Conservation (phyloP, 371 early-diverging fungal species). For the Apophysomyces variabilis region DNA sequence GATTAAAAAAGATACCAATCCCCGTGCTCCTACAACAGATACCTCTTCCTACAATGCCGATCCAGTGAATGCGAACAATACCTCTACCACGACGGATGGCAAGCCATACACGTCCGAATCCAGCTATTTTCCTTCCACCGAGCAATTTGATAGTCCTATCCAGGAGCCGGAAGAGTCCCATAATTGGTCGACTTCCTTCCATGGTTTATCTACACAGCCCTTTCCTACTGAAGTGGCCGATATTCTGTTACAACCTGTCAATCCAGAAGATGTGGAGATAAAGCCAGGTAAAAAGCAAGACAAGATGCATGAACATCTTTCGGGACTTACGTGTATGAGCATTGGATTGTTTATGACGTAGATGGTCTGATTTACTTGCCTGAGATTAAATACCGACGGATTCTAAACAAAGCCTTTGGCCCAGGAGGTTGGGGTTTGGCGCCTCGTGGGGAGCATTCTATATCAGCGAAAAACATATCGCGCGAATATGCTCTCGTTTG, state of each 20-base stretch:
- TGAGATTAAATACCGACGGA: conserved; percentile 96
- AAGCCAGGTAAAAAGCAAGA: conserved; percentile 81
- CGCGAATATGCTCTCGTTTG: conserved; percentile 93
- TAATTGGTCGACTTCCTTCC: conserved; percentile 78
- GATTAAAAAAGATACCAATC: background rate
- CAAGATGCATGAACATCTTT: background rate
- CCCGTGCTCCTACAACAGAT: background rate
- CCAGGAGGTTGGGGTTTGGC: conserved; percentile 95
- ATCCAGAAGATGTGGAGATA: conserved; percentile 84
- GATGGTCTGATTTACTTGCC: conserved; percentile 94
- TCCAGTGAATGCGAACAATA: background rate
- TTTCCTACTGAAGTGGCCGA: conserved; percentile 76
- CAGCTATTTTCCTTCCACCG: conserved; percentile 24
- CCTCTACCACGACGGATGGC: background rate
- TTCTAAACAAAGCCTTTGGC: conserved; percentile 91
- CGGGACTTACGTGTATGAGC: background rate
- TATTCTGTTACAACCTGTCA: conserved; percentile 74
- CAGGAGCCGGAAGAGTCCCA: conserved; percentile 26
- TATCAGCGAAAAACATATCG: conserved; percentile 77
- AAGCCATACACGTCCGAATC: background rate
- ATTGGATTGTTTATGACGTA: conserved; percentile 20
- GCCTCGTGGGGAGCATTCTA: conserved; percentile 90
- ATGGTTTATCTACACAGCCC: conserved; percentile 73
- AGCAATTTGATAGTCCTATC: conserved; percentile 26
- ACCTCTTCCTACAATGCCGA: background rate